These are phyloP conservation scores for Rutstroemia sp. DNA, from an alignment of 2,329 filamentous ascomycete genomes.

Conservation along the genomic window DNA sequence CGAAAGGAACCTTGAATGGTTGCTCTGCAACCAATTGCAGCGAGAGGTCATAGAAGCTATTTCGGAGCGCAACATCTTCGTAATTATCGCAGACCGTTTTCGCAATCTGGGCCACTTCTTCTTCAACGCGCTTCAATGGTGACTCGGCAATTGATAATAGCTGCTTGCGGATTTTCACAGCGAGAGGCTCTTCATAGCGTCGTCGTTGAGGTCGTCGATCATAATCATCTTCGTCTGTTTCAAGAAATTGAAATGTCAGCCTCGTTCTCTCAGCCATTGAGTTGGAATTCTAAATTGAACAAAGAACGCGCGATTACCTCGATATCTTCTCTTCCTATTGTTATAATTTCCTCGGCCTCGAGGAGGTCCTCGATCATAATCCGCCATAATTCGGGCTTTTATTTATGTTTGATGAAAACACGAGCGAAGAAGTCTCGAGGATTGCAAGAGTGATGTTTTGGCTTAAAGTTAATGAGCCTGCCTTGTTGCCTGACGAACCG, in stretches of 20 bases:
- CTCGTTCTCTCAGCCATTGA: conserved; percentile 9
- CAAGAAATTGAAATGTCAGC: conserved; percentile 17
- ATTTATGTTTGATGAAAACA: not conserved
- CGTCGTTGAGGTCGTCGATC: conserved; percentile 68
- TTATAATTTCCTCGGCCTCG: conserved; percentile 34
- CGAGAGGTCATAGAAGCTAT: conserved; percentile 64
- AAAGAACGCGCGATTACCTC: conserved; percentile 48
- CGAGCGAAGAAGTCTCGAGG: not conserved
- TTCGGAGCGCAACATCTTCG: conserved; percentile 73
- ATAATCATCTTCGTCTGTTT: conserved; percentile 66
- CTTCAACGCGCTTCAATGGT: conserved; percentile 67
- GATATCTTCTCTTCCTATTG: conserved; percentile 69
- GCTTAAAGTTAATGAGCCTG: not conserved
- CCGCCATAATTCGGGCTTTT: conserved; percentile 36
- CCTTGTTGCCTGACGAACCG: not conserved
- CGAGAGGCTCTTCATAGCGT: conserved; percentile 65
- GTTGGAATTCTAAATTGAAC: not conserved
- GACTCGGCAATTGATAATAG: conserved; percentile 77
- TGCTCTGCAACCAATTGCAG: conserved; percentile 80
- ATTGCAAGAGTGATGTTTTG: not conserved
- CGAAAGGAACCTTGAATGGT: conserved; percentile 94
- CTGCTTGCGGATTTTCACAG: conserved; percentile 68
- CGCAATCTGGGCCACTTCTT: conserved; percentile 69
- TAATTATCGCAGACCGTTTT: conserved; percentile 74
- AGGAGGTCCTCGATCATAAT: conserved; percentile 35